A percentile compares a stretch with the other conserved stretches of the same genome.
Conservation (phyloP, 345 rosid genomes). For the Eucalyptus cloeziana region DNA sequence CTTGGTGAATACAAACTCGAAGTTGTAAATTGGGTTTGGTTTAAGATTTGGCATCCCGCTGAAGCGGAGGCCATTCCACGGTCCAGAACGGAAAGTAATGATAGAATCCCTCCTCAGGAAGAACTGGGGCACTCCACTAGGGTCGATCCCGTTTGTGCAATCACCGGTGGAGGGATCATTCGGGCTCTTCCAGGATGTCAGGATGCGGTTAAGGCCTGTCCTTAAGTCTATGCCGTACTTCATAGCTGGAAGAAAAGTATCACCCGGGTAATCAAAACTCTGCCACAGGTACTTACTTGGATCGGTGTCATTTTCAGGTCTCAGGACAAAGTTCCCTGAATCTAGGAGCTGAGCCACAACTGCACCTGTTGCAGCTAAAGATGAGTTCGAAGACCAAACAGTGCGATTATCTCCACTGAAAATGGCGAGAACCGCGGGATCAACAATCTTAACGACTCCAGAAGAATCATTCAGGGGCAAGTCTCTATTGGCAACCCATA, state of each 20-base stretch:
- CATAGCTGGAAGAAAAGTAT: constrained; percentile 35
- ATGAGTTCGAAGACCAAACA: constrained; percentile 18
- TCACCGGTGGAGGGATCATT: constrained; percentile 27
- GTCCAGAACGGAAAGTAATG: constrained; percentile 19
- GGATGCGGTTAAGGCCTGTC: constrained; percentile 5
- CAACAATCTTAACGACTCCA: constrained; percentile 1
- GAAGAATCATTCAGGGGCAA: constrained; percentile 9
- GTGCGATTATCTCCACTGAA: not conserved
- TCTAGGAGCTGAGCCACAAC: constrained; percentile 21
- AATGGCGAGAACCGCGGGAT: not conserved
- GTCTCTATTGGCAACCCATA: constrained; percentile 41
- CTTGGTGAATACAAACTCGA: constrained; percentile 6
- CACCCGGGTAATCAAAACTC: constrained; percentile 37
- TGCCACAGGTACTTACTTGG: constrained; percentile 25
- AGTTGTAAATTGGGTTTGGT: constrained; percentile 8
- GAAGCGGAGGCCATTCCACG: constrained; percentile 39
- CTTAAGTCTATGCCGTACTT: constrained; percentile 28
- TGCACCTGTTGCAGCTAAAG: not conserved
- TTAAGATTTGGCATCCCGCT: constrained; percentile 38
- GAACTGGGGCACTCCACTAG: constrained; percentile 24
- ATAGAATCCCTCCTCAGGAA: not conserved
- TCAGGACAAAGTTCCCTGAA: constrained; percentile 36
- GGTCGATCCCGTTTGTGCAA: constrained; percentile 8
- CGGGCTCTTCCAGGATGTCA: constrained; percentile 19
- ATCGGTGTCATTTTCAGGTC: not conserved